Base-by-base conservation (phyloP, 495 filamentous ascomycete genomes). In the Penicillium turbatum region DNA sequence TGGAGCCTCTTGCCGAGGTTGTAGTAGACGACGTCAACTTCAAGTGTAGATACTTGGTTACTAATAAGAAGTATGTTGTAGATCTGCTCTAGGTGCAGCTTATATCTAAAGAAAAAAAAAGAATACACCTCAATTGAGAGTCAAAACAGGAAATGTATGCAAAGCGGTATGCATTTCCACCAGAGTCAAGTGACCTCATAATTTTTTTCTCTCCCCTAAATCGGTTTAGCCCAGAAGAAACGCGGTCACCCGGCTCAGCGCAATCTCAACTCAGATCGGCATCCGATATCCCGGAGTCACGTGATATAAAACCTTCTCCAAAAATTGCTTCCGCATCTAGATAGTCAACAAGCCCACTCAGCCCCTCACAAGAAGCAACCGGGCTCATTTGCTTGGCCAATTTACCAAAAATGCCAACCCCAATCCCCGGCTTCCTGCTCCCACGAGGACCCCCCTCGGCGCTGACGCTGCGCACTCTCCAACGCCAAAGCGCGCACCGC, bases 401-500 rank as follows among this genome's bases (percentile, higher is more conserved):
- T 40, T 24, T n/a, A 24, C 21, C 21, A 24, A 53, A 42, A 16
- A 65, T 68, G 64, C 35, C 63, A 40, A 24, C 58, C 13, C 38
- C 66, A 54, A 74, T 75, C 52, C 72, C 70, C 5, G 62, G 45
- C 12, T 77, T 74, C 59, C 71, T 75, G 41, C 67, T 75, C 53
- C 74, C 71, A 1, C 66, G 74, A 55, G 74, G 74, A 10, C 57
- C 66, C 17, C 72, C 70, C 19, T 66, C 68, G 4, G 43, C 59
- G 15, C 54, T 60, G n/a, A 61, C 61, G 31, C 53, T 72, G 44
- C 71, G 59, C 27, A 54, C 61, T 24, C 63, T 71, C 19, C 61
- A 53, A 35, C 52, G 51, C 51, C 55, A 57, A 40, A 35, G 32
- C 32, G 9, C 59, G 13, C 60, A 44, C 36, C 63, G 64, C 51